Evolutionary conservation across 441 rosid species (phyloP).

Genomic region (Gossypium gossypioides): DNA sequence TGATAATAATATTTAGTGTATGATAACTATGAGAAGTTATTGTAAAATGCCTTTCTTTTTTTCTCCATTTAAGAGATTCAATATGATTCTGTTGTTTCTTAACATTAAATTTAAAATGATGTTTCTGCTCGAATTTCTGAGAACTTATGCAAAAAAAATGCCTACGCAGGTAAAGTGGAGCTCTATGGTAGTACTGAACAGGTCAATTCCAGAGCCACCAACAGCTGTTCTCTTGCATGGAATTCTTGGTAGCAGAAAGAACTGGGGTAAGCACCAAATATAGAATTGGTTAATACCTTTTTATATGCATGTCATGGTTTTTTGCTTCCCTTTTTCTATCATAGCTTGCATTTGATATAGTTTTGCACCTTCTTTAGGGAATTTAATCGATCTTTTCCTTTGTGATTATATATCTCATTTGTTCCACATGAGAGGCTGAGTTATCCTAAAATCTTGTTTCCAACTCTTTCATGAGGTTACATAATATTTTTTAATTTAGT

Average conservation of each 20-base stretch:
- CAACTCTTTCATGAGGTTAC: neutral
- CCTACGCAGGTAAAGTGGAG: slow-evolving; percentile 71
- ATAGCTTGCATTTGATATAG: neutral
- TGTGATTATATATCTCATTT: neutral
- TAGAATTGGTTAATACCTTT: neutral
- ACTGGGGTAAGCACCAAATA: slow-evolving; percentile 57
- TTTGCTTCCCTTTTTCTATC: neutral
- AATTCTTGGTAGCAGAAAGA: slow-evolving; percentile 78
- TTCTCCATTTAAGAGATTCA: neutral
- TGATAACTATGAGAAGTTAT: neutral
- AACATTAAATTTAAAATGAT: neutral
- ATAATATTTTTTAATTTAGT: neutral
- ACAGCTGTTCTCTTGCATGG: slow-evolving; percentile 93
- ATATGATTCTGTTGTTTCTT: neutral
- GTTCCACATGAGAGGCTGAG: neutral
- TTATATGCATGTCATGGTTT: neutral
- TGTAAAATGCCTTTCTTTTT: neutral
- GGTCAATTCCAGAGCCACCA: slow-evolving; percentile 73
- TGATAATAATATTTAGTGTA: neutral
- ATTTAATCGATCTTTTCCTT: neutral
- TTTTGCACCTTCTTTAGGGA: neutral
- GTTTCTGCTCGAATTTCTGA: neutral
- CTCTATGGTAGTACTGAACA: slow-evolving; percentile 35
- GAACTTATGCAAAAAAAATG: neutral
- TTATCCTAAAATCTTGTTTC: neutral